Percentiles rank a stretch among this genome's conserved stretches.
phyloP scores from a whole-genome alignment of 164 flowering plant species.

The Tetracentron sinense region DNA sequence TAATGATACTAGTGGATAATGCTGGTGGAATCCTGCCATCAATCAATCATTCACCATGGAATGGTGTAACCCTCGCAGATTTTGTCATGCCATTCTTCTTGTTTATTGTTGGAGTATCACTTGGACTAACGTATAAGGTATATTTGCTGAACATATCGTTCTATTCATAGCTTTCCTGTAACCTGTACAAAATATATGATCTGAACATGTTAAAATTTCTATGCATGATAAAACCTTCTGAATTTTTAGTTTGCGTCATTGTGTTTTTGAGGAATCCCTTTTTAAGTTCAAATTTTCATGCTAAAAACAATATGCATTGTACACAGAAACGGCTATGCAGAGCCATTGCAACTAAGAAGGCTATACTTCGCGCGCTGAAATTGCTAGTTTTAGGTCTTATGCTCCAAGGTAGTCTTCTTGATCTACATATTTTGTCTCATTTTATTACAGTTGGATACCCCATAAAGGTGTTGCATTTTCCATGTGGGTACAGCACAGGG shows the following conservation, averaged over 20 bases:
- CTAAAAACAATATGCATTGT: not conserved
- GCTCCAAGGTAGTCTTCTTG: constrained; percentile 53
- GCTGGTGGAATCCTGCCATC: constrained; percentile 63
- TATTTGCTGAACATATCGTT: too few relatives aligned
- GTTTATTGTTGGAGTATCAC: constrained; percentile 75
- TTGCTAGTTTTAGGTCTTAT: constrained; percentile 53
- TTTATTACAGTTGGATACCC: too few relatives aligned
- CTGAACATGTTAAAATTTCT: too few relatives aligned
- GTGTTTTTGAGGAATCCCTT: too few relatives aligned
- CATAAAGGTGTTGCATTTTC: too few relatives aligned
- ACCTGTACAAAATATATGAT: too few relatives aligned
- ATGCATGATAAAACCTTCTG: too few relatives aligned
- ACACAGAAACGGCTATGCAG: constrained; percentile 43
- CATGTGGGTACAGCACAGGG: too few relatives aligned
- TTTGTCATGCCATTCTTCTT: constrained; percentile 84
- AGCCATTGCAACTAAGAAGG: constrained; percentile 46
- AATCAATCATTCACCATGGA: constrained; percentile 80
- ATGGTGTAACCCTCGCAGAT: constrained; percentile 73
- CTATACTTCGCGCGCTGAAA: constrained; percentile 47
- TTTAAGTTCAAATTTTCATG: not conserved
- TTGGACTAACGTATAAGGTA: constrained; percentile 73
- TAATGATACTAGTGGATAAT: constrained; percentile 77
- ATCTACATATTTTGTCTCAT: not conserved
- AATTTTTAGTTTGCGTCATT: too few relatives aligned
- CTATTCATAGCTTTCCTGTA: too few relatives aligned